These are phyloP conservation scores for Fusarium metavorans DNA, from an alignment of 2,329 filamentous ascomycete genomes.

Conservation along the genomic window DNA sequence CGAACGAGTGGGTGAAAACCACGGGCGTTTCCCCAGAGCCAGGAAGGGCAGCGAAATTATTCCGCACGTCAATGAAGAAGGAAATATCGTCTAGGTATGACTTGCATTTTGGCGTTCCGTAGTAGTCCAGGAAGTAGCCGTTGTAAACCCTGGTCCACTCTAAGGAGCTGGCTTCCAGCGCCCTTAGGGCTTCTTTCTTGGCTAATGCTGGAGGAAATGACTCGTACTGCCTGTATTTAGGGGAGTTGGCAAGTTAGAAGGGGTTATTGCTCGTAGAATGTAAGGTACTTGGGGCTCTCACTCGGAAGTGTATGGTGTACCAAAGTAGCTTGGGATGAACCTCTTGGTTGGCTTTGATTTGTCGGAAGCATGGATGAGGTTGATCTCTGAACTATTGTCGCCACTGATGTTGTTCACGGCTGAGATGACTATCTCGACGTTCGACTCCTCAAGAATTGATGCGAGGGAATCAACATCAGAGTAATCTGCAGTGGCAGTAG, in stretches of 20 bases:
- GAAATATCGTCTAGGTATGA: background rate
- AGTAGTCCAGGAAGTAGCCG: conserved; percentile 13
- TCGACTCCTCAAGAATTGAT: conserved; percentile 42
- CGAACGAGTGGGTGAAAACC: conserved; percentile 50
- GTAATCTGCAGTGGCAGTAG: conserved; percentile 46
- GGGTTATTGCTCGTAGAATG: background rate
- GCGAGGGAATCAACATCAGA: conserved; percentile 37
- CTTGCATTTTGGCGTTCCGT: background rate
- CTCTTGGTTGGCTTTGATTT: conserved; percentile 52
- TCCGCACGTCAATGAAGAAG: conserved; percentile 51
- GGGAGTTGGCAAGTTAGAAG: background rate
- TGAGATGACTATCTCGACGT: conserved; percentile 61
- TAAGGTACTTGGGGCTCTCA: background rate
- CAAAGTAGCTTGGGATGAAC: conserved; percentile 59
- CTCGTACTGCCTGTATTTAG: background rate
- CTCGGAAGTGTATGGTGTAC: conserved; percentile 40
- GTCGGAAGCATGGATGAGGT: conserved; percentile 59
- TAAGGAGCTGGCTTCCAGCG: background rate
- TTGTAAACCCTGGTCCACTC: conserved; percentile 8
- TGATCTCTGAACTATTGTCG: conserved; percentile 38
- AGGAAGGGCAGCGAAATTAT: conserved; percentile 43
- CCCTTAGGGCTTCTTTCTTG: background rate
- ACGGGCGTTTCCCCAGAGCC: background rate
- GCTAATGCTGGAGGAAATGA: background rate
- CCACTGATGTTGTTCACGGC: conserved; percentile 47